A percentile compares a stretch with the other conserved stretches of the same genome.
Evolutionary conservation across 2,329 filamentous ascomycete species (phyloP).

Genomic region (Onygenales sp.): DNA sequence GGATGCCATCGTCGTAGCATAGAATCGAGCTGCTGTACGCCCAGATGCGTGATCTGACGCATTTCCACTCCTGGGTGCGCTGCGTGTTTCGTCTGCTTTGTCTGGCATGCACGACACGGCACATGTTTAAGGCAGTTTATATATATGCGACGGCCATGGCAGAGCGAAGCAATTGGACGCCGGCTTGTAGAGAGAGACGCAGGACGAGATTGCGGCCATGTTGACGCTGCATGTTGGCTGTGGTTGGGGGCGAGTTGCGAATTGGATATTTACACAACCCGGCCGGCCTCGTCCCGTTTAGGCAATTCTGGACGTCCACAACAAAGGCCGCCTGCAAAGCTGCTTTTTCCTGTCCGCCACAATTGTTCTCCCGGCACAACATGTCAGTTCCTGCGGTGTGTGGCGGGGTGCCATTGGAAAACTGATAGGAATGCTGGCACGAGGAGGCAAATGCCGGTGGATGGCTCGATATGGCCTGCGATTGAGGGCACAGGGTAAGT

Average conservation of each 20-base stretch:
- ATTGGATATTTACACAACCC: not conserved
- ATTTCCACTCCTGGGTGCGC: not conserved
- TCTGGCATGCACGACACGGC: not conserved
- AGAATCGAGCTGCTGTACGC: not conserved
- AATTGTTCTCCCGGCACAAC: not conserved
- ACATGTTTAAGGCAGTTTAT: not conserved
- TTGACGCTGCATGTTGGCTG: not conserved
- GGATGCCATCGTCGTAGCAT: not conserved
- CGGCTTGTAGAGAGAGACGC: not conserved
- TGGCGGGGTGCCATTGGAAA: too few species aligned
- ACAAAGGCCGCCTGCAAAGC: not conserved
- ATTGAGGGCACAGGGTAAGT: too few species aligned
- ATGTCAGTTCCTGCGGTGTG: too few species aligned
- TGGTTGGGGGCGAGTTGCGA: not conserved
- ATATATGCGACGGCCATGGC: not conserved
- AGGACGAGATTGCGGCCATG: not conserved
- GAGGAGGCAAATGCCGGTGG: too few species aligned
- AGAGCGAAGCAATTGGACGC: not conserved
- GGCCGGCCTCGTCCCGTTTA: not conserved
- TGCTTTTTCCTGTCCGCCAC: not conserved
- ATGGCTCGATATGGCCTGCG: too few species aligned
- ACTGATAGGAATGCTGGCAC: too few species aligned
- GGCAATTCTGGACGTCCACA: slow-evolving; percentile 1
- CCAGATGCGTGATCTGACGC: not conserved
- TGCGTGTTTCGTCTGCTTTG: not conserved